phyloP scores from a whole-genome alignment of 2,329 filamentous ascomycete species.

The Sporothrix inflata region DNA sequence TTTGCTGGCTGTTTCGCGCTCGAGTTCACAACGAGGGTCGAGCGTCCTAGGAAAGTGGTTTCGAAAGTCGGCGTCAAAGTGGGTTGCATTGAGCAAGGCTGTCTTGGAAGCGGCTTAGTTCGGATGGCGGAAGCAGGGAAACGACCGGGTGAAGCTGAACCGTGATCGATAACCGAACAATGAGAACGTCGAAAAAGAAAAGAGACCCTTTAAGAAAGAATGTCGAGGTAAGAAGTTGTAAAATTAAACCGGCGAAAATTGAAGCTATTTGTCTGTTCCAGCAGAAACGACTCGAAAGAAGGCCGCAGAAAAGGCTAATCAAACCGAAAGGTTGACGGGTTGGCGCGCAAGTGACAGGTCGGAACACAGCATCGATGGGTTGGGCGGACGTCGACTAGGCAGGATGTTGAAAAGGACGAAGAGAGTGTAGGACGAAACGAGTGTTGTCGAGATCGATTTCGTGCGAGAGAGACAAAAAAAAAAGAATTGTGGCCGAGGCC shows the following conservation, averaged over 20 bases:
- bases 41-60: background rate
- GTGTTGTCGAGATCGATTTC: background rate
- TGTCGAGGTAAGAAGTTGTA: background rate
- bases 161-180: constrained; percentile 7
- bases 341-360: background rate
- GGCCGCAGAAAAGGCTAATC: background rate
- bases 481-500: background rate
- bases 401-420: background rate
- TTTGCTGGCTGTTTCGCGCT: background rate
- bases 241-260: background rate
- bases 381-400: background rate
- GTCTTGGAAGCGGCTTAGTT: constrained; percentile 21
- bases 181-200: background rate
- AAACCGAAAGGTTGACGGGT: background rate
- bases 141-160: constrained; percentile 12
- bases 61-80: constrained; percentile 10
- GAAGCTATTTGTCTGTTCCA: background rate
- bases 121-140: constrained; percentile 23
- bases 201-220: too few species aligned
- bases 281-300: background rate
- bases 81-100: constrained; percentile 25
- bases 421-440: background rate
- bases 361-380: constrained; percentile 1
- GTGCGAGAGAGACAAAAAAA: background rate
- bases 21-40: background rate